phyloP scores from a whole-genome alignment of 2,329 filamentous ascomycete species.

The Pseudocercospora musae region DNA sequence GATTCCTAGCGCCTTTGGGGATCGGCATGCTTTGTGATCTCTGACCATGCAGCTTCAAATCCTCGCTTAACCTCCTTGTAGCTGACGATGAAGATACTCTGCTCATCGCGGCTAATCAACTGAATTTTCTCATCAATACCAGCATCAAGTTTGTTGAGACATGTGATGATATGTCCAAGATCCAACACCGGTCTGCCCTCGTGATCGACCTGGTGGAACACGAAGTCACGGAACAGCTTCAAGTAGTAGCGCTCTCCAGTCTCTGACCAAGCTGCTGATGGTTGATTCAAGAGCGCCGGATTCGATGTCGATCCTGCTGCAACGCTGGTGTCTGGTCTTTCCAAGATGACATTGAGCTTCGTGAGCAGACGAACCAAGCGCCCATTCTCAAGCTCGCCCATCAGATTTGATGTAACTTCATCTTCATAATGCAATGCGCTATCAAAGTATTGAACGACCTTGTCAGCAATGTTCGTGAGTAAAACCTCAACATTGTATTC shows the following conservation, averaged over 20 bases:
- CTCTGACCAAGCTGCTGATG: conserved; percentile 67
- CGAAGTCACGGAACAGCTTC: conserved; percentile 93
- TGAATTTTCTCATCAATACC: conserved; percentile 83
- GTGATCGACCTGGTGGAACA: conserved; percentile 91
- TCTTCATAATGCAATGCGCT: conserved; percentile 77
- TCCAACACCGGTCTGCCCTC: conserved; percentile 80
- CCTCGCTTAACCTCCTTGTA: conserved; percentile 81
- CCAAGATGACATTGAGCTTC: conserved; percentile 85
- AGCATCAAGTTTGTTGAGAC: conserved; percentile 88
- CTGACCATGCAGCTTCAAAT: conserved; percentile 59
- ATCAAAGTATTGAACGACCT: conserved; percentile 73
- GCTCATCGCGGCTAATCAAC: conserved; percentile 83
- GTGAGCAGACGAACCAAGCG: conserved; percentile 74
- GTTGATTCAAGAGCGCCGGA: conserved; percentile 32
- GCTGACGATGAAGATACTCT: conserved; percentile 81
- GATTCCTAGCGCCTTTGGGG: conserved; percentile 9
- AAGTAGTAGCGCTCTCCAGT: conserved; percentile 88
- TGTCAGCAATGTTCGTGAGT: conserved; percentile 71
- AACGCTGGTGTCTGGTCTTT: conserved; percentile 69
- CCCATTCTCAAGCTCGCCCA: conserved; percentile 83
- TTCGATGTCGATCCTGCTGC: conserved; percentile 31
- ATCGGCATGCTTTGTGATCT: conserved; percentile 41
- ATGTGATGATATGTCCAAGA: conserved; percentile 80
- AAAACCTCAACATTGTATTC: conserved; percentile 77
- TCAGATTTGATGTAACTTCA: conserved; percentile 66